Percentiles rank a stretch among this genome's conserved stretches.
Evolutionary conservation across 805 yeast species (phyloP).

Genomic region (Kluyveromyces wickerhamii): DNA sequence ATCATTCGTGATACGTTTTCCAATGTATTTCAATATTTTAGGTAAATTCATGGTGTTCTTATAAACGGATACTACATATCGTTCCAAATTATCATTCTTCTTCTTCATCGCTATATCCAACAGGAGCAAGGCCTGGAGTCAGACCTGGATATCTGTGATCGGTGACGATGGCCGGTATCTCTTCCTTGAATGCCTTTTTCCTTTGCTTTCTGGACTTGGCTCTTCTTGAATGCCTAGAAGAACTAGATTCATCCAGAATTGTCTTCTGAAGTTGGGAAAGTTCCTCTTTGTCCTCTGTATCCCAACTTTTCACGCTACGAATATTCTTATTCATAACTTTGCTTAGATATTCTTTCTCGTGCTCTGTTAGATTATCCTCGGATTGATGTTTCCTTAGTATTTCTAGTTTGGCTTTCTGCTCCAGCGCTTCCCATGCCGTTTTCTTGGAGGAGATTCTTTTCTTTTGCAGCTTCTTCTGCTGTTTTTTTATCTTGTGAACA

Average conservation of each 20-base stretch:
- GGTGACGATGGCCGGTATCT: constrained; percentile 10
- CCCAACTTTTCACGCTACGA: constrained; percentile 35
- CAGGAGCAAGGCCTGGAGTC: constrained; percentile 84
- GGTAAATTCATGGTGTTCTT: too few relatives aligned
- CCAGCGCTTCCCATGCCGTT: constrained; percentile 16
- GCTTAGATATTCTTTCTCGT: constrained; percentile 31
- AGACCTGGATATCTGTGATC: constrained; percentile 46
- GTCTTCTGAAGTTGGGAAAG: constrained; percentile 35
- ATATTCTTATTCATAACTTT: constrained; percentile 32
- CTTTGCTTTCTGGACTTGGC: constrained; percentile 24
- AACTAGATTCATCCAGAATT: constrained; percentile 36
- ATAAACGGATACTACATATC: too few relatives aligned
- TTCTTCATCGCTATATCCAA: constrained; percentile 54
- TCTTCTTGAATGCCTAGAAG: constrained; percentile 30
- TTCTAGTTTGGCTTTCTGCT: constrained; percentile 28
- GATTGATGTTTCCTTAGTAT: constrained; percentile 29
- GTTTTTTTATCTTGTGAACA: constrained; percentile 29
- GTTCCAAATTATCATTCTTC: too few relatives aligned
- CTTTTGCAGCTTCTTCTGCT: constrained; percentile 27
- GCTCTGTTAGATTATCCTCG: constrained; percentile 25
- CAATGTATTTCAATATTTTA: too few relatives aligned
- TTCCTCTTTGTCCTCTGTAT: constrained; percentile 33
- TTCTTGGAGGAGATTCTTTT: constrained; percentile 19
- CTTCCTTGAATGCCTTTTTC: constrained; percentile 26
- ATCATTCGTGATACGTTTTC: background rate